Base-by-base conservation (phyloP, 257 asterid genomes). In the Plantago elongata region DNA sequence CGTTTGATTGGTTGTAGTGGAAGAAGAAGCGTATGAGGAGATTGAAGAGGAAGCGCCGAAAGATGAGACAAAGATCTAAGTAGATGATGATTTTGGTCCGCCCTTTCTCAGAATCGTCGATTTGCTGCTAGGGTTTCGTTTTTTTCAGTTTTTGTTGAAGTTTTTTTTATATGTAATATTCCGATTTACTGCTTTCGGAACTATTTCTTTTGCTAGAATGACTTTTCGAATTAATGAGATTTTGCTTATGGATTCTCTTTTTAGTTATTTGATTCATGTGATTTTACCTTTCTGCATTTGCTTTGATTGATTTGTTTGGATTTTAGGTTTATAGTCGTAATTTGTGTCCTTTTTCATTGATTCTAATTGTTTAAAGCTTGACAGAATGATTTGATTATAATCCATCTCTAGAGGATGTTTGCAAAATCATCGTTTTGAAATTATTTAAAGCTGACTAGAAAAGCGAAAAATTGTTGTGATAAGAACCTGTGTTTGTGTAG, bases 21-120 rank as follows among this genome's bases (percentile, higher is more conserved):
- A 80, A 80, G 81, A 80, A 80, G 83, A 80, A 77, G 73, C 73
- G 85, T 9, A 80, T 80, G 85, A 80, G 83, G 77, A 80, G 85
- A 54, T 72, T 77, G 85, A 80, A 80, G 85, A 80, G 85, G 57
- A 80, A 80, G 78, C 83, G 85, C 50, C 69, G 85, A 80, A 80
- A 80, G 85, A 80, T 80, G 85, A 80, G 85, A 22, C 85, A 80
- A 60, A 45, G 85, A 77, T 80, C 85, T 9, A 80, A 80, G 80
- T 80, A 77, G 77, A 67, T 15, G 15, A 7, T 11, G 4, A 0
- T 22, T 51, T 9, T 9, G 13, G 11, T 54, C 43, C 9, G 16
- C 29, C 30, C 4, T 14, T 49, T 14, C 54, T 17, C 11, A 14
- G 27, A 52, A 54, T 54, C 40, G 9, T 2, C 22, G 7, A 22